Evolutionary conservation across 352 stramenopile genomes (phyloP), one percentile per base, ranked within the genome.

Genomic region (Thalassiosira sp.): DNA sequence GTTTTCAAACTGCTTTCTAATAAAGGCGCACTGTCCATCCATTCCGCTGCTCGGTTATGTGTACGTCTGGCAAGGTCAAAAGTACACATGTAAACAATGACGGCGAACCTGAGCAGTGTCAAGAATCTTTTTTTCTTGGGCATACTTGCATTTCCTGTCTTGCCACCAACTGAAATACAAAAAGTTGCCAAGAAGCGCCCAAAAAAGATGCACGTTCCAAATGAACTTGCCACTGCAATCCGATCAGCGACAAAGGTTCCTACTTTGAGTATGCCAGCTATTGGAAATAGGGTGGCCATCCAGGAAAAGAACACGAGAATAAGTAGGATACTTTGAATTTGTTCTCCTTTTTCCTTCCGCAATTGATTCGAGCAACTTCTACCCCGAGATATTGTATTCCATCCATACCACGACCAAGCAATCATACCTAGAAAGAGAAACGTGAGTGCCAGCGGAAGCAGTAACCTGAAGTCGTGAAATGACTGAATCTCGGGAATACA

Each of bases 201-300:
- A n/a, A 11, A 59, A 51, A 86, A 81, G 10, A 90, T 81, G 11
- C 72, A 84, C 31, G 76, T 78, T 0, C 72, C 85, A 54, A 92
- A 79, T 2, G 80, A 87, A 40, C 72, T 87, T 40, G 87, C 49
- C 0, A 93, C 76, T n/a, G 86, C 87, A 24, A 91, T 89, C 10
- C 87, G 80, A 82, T 93, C 87, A 1, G 85, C 79, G 25, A 93
- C 66, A 57, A 91, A 93, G 11, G 87, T 93, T 40, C 87, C 87
- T 3, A 93, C 87, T 60, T 90, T 90, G 48, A 93, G 59, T 58
- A 90, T 74, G n/a, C 87, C 85, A 13, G 68, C 64, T 48, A 93
- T 85, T 10, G 85, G 87, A 63, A 93, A 89, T 18, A 92, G 53
- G 1, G 87, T 91, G 18, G 70, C 66, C 61, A 90, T 70, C 84